Evolutionary conservation across 768 basidiomycete genomes (phyloP).

Genomic region (Suillus spraguei): DNA sequence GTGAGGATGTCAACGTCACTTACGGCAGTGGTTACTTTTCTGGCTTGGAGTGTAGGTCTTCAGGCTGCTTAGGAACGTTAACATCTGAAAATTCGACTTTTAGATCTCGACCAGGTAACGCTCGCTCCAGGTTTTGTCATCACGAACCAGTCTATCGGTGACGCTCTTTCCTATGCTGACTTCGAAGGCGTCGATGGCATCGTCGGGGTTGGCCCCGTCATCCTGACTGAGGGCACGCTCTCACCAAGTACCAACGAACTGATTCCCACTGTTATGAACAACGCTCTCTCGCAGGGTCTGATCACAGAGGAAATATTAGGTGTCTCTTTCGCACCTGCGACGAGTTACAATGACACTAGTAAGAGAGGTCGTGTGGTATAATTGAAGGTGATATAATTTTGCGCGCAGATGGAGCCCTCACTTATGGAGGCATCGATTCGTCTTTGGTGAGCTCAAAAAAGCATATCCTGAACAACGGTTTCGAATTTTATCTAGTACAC

Average conservation of each 20-base stretch:
- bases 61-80: background rate
- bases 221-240: constrained; percentile 14
- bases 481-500: constrained; percentile 14
- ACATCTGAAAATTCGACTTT: background rate
- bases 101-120: constrained; percentile 21
- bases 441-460: constrained; percentile 12
- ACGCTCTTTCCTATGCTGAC: constrained; percentile 12
- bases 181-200: constrained; percentile 25
- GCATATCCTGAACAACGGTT: background rate
- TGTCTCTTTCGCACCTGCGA: constrained; percentile 20
- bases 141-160: constrained; percentile 25
- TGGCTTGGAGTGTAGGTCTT: constrained; percentile 36
- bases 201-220: constrained; percentile 20
- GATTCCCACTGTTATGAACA: constrained; percentile 23
- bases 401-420: constrained; percentile 18
- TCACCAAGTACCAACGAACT: constrained; percentile 11
- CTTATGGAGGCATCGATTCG: constrained; percentile 21
- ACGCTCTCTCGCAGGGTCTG: constrained; percentile 18
- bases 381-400: constrained; percentile 1
- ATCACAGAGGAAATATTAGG: constrained; percentile 19
- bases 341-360: constrained; percentile 13
- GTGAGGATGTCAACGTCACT: constrained; percentile 13
- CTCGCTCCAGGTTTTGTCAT: constrained; percentile 20
- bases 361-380: background rate
- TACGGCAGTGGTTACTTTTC: constrained; percentile 12